Base-by-base conservation (phyloP, 78 protist genomes). In the Dictyostelium discoideum region DNA sequence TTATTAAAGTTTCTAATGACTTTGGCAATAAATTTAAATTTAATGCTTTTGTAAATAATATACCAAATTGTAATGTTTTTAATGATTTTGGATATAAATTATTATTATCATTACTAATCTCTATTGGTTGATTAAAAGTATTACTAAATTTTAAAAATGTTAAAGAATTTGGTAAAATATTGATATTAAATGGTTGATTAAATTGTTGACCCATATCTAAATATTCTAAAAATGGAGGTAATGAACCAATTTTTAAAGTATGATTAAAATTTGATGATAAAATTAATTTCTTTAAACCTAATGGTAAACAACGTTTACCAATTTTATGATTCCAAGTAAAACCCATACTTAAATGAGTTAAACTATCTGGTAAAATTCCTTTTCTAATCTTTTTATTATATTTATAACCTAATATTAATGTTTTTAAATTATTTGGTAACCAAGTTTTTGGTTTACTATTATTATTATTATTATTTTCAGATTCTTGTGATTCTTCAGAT, bases 201-300 rank as follows among this genome's bases (percentile, higher is more conserved):
- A 6, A 79, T n/a, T 44, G 26, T 10, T 79, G 63, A n/a, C 84
- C 84, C 29, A 79, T n/a, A 44, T 79, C 84, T n/a, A 79, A 46
- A 79, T 79, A 79, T 46, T 79, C 84, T n/a, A 79, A 79, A 18
- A 29, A 7, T 16, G 24, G 22, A 7, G 84, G 84, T 20, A 79
- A 3, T 32, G 18, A 8, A 3, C 60, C 60, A n/a, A n/a, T 37
- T n/a, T 44, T 44, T 44, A 79, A 20, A 9, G 0, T 14, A 44
- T 44, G n/a, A 44, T 79, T 44, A n/a, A 79, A 79, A 22, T 10
- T 79, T 14, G 14, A 44, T 3, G 40, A 18, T 18, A 79, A n/a
- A 10, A 46, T 79, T 4, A 79, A n/a, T 22, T 40, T 42, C 11
- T 40, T 79, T 44, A 79, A 79, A 44, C 26, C 46, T 1, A 18